Base-by-base conservation (phyloP, 1,284 basidiomycete species). In the Apiotrichum sp. region DNA sequence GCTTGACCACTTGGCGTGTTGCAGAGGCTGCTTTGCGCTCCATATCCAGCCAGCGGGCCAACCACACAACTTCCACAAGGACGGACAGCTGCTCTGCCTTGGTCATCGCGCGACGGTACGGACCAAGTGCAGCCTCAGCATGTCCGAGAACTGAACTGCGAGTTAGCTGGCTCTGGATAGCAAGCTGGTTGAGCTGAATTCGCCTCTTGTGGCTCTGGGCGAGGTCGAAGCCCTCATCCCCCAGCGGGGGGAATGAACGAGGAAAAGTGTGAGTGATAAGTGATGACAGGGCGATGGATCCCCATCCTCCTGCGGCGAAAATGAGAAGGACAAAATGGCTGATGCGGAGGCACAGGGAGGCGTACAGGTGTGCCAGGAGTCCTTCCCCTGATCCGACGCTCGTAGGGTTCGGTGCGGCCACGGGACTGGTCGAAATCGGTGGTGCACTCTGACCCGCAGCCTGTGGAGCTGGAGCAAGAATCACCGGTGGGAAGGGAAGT, bases 231-330 rank as follows among this genome's bases (percentile, higher is more conserved):
- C 35, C 36, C 3, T 6, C 16, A 7, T 48, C 35, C 65, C 77
- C 79, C 8, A 63, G 52, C 2, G 67, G 65, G 5, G 63, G 65
- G 55, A 73, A 72, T n/a, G 68, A 62, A 80, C 81, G 60, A 82
- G 74, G 73, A 80, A 80, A 14, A 78, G 81, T 42, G 76, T 81
- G 47, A 78, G 80, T 35, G 80, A 84, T 47, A 82, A 92, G 83
- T 6, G 83, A 83, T 13, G 84, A 84, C 61, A 91, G 86, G 3
- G 89, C 86, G 34, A 88, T 79, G 0, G 84, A 83, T 7, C 88
- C 88, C 88, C 88, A 92, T 31, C 90, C 91, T 68, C 89, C 89
- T 2, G 86, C 82, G 35, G 86, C 85, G 88, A 89, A 93, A 14
- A 89, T 79, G 33, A 86, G 79, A 64, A 89, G 86, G 7, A 68